These are phyloP conservation scores for Hordeum marinum DNA, from an alignment of 176 grass and related monocot genomes.

Conservation along the genomic window DNA sequence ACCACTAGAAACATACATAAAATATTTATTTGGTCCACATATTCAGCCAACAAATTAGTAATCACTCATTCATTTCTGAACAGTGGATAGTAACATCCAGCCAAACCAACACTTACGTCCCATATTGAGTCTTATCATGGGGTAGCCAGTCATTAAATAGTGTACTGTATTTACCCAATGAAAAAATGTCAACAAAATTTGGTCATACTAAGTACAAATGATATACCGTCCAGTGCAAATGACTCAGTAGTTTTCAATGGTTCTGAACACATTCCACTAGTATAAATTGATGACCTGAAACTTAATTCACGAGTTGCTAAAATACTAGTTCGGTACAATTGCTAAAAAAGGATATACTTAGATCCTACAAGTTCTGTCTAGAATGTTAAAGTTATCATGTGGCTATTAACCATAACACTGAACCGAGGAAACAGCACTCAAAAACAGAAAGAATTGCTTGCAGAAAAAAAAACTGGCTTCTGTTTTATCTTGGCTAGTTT, in stretches of 20 bases:
- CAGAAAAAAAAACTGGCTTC: not conserved
- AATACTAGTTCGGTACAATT: not conserved
- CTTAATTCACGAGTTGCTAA: not conserved
- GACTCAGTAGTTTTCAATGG: not conserved
- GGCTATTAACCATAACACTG: not conserved
- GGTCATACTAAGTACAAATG: not conserved
- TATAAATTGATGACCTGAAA: slow-evolving; percentile 8
- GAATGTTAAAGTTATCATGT: not conserved
- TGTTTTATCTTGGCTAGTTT: not conserved
- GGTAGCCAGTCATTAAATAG: not conserved
- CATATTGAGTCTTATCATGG: not conserved
- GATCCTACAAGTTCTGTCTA: not conserved
- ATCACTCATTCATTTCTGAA: not conserved
- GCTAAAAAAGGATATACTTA: not conserved
- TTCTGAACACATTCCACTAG: not conserved
- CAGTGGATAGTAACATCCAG: not conserved
- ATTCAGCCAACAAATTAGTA: not conserved
- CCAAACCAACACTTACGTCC: not conserved
- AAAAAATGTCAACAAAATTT: not conserved
- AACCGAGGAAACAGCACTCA: not conserved
- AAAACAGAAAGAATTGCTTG: not conserved
- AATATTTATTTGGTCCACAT: not conserved
- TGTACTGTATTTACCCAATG: not conserved
- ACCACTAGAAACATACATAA: not conserved
- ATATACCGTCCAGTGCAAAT: not conserved